phyloP scores from a whole-genome alignment of 352 stramenopile species.

The Phytophthora pisi region DNA sequence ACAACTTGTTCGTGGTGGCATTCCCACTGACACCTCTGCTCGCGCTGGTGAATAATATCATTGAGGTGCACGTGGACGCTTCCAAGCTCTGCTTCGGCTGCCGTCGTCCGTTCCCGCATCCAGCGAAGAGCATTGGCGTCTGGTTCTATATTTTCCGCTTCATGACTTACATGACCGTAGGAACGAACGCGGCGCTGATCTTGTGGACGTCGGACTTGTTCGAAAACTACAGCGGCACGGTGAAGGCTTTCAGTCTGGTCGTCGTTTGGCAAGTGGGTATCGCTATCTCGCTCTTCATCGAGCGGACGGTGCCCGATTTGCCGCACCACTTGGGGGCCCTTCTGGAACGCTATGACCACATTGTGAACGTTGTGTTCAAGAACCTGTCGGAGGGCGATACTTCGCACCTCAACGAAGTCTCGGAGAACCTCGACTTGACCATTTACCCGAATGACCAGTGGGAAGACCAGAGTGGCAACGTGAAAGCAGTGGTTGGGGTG shows the following conservation, averaged over 20 bases:
- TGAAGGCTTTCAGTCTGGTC: constrained; percentile 65
- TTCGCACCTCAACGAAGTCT: constrained; percentile 60
- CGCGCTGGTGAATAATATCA: constrained; percentile 87
- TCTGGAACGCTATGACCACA: constrained; percentile 61
- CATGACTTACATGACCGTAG: constrained; percentile 74
- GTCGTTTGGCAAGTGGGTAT: constrained; percentile 67
- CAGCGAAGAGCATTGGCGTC: constrained; percentile 87
- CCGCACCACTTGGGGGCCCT: constrained; percentile 52
- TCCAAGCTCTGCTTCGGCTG: constrained; percentile 60
- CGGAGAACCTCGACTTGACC: constrained; percentile 63
- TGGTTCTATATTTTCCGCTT: constrained; percentile 86
- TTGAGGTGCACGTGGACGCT: constrained; percentile 90
- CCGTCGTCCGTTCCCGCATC: constrained; percentile 70
- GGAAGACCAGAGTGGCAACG: constrained; percentile 36
- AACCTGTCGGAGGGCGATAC: constrained; percentile 60
- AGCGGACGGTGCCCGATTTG: constrained; percentile 56
- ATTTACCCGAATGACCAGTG: constrained; percentile 73
- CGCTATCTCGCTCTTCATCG: constrained; percentile 56
- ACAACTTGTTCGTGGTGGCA: constrained; percentile 92
- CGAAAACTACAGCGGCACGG: constrained; percentile 38
- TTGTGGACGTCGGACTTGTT: constrained; percentile 73
- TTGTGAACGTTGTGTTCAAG: constrained; percentile 73
- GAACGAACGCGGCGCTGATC: constrained; percentile 72
- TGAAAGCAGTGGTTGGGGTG: constrained; percentile 15
- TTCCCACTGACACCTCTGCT: constrained; percentile 92